phyloP scores from a whole-genome alignment of 2,329 filamentous ascomycete genomes.

The Aspergillus tanneri region DNA sequence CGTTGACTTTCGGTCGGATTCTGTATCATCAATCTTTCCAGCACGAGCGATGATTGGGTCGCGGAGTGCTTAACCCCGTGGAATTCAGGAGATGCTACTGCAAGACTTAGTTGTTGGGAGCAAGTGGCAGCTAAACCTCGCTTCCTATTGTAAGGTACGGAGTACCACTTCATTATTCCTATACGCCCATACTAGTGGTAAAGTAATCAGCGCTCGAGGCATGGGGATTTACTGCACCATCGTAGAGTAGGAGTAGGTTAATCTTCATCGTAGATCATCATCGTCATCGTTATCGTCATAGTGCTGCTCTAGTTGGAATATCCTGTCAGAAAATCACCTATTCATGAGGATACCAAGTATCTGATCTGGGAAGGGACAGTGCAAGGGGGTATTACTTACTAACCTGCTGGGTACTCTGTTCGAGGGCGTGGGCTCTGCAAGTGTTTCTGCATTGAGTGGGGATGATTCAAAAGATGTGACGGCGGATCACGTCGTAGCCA shows the following conservation, averaged over 20 bases:
- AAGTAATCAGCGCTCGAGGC: not conserved
- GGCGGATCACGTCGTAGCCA: slow-evolving; percentile 33
- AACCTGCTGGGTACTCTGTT: slow-evolving; percentile 17
- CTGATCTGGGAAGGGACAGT: slow-evolving; percentile 9
- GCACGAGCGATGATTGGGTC: slow-evolving; percentile 17
- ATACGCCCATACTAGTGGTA: not conserved
- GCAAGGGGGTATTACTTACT: slow-evolving; percentile 11
- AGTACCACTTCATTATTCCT: not conserved
- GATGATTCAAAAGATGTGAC: slow-evolving; percentile 31
- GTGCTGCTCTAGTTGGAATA: too few species aligned
- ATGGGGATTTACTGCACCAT: too few species aligned
- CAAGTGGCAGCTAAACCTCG: slow-evolving; percentile 4
- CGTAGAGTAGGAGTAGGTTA: not conserved
- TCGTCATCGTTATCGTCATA: too few species aligned
- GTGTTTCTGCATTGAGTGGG: slow-evolving; percentile 31
- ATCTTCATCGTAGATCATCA: not conserved
- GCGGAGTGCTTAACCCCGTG: slow-evolving; percentile 6
- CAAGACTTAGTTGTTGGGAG: slow-evolving; percentile 19
- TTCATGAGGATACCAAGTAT: not conserved
- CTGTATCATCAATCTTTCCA: slow-evolving; percentile 18
- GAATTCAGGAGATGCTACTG: slow-evolving; percentile 19
- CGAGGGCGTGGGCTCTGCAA: slow-evolving; percentile 37
- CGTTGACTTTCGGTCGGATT: slow-evolving; percentile 23
- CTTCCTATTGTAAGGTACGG: too few species aligned
- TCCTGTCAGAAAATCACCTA: not conserved